A percentile compares a stretch with the other conserved stretches of the same genome.
These are phyloP conservation scores for Saposhnikovia divaricata DNA, from an alignment of 129 eudicot species.

Conservation along the genomic window DNA sequence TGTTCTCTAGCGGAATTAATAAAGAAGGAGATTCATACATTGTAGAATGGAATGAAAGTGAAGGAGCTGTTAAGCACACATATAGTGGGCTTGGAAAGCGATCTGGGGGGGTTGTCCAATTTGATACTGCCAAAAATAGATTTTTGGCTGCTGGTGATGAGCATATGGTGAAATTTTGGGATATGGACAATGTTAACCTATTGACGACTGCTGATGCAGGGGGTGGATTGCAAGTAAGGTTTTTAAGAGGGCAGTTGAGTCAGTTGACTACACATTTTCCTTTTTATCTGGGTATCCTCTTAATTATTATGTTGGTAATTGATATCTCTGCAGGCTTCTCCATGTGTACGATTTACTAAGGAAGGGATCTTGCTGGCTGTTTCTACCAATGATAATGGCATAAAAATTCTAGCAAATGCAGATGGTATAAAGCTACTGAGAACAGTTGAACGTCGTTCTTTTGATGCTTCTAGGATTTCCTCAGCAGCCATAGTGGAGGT, in stretches of 20 bases:
- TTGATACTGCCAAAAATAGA: conserved; percentile 61
- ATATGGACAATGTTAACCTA: conserved; percentile 58
- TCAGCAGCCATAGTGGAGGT: conserved; percentile 51
- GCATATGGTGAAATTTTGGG: conserved; percentile 59
- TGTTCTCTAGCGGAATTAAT: conserved; percentile 77
- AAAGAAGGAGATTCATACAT: conserved; percentile 69
- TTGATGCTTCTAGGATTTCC: conserved; percentile 53
- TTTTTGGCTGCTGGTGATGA: conserved; percentile 84
- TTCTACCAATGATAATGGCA: conserved; percentile 60
- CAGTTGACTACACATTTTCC: neutral
- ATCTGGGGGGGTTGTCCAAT: conserved; percentile 59
- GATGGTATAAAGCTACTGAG: conserved; percentile 52
- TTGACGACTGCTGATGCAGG: conserved; percentile 54
- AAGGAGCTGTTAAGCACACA: conserved; percentile 59
- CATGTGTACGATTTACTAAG: conserved; percentile 65
- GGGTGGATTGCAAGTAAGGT: conserved; percentile 61
- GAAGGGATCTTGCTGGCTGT: conserved; percentile 70
- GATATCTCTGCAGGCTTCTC: conserved; percentile 53
- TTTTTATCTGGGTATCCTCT: neutral
- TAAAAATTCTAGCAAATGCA: conserved; percentile 60
- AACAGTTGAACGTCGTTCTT: conserved; percentile 60
- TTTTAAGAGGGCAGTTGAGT: neutral
- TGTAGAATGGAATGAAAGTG: conserved; percentile 91
- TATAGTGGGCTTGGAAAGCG: conserved; percentile 72
- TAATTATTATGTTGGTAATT: conserved; percentile 12